Conservation (phyloP, 352 stramenopile species). For the Globisporangium abappressorium region DNA sequence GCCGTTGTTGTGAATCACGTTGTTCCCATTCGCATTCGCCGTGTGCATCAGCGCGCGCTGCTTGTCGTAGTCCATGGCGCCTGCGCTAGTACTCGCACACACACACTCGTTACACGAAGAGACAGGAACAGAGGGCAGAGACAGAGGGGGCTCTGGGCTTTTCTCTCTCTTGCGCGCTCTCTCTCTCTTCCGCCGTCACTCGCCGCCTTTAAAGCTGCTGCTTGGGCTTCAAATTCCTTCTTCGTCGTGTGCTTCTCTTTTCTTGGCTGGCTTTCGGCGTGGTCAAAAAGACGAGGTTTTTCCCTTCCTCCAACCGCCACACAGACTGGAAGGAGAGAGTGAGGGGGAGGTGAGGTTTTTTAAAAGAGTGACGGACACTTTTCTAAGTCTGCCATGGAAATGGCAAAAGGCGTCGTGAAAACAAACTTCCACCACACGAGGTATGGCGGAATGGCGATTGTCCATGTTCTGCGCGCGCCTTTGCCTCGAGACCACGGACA, state of each 20-base stretch:
- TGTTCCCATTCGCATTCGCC: conserved; percentile 8
- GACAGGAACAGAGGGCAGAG: not conserved
- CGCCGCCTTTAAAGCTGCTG: not conserved
- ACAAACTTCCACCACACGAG: no score
- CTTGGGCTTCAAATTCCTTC: not conserved
- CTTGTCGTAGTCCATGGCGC: conserved; percentile 23
- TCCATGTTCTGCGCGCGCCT: no score
- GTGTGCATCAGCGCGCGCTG: conserved; percentile 18
- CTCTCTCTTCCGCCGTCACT: not conserved
- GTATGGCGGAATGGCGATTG: no score
- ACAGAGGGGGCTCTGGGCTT: not conserved
- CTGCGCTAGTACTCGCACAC: not conserved
- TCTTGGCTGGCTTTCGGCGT: not conserved
- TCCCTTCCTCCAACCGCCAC: no score
- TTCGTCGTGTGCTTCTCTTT: not conserved
- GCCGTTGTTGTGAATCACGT: not conserved
- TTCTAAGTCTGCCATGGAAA: no score
- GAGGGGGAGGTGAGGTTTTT: no score
- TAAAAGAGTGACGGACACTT: no score
- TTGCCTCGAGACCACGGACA: no score
- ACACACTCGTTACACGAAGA: not conserved
- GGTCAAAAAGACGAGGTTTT: no score
- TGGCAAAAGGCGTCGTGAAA: no score
- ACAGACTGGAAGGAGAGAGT: no score
- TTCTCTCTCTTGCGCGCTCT: not conserved